Evolutionary conservation across 352 stramenopile species (phyloP), one percentile per base, ranked within the genome.

Genomic region (Globisporangium nunn): DNA sequence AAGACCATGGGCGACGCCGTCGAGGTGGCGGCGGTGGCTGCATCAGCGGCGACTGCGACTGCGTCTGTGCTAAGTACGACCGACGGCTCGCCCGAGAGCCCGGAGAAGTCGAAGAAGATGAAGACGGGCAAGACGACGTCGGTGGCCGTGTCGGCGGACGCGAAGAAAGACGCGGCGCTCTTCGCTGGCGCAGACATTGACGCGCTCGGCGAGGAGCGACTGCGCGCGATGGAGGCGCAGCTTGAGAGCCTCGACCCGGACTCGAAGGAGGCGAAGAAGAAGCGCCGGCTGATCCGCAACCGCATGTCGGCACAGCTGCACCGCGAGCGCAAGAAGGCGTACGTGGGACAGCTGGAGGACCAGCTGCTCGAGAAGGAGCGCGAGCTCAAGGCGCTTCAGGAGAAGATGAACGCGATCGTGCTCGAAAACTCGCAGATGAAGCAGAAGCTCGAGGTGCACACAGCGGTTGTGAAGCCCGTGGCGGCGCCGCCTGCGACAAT

Each of bases 201-300:
- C 59, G 64, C 78, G 2, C 76, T 78, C 37, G 80, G 78, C 6
- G 84, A 92, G 57, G 85, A 94, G 64, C 84, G 82, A 0, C 64
- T 94, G 45, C 84, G 84, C 6, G 72, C 72, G 14, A 92, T 94
- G 85, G 85, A 94, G 54, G 75, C 81, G 33, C 85, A 94, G 60
- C 67, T 94, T 17, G 78, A 92, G 61, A 84, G 79, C 50, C 64
- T 94, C 47, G 82, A 94, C 51, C 81, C 85, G 7, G 85, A 94
- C 62, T 94, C 85, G 56, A 94, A 94, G 56, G 85, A 94, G 56
- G 82, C 85, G 53, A 94, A 94, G 77, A 94, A 94, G 73, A 94
- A 94, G 69, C 81, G 85, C 23, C 80, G 85, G 6, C 59, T 94
- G 6, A 94, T 94, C 46, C 85, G 85, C 47, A 94, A 94, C 62